Conservation (phyloP, 2,329 filamentous ascomycete genomes). For the Diaporthe aspalathi region DNA sequence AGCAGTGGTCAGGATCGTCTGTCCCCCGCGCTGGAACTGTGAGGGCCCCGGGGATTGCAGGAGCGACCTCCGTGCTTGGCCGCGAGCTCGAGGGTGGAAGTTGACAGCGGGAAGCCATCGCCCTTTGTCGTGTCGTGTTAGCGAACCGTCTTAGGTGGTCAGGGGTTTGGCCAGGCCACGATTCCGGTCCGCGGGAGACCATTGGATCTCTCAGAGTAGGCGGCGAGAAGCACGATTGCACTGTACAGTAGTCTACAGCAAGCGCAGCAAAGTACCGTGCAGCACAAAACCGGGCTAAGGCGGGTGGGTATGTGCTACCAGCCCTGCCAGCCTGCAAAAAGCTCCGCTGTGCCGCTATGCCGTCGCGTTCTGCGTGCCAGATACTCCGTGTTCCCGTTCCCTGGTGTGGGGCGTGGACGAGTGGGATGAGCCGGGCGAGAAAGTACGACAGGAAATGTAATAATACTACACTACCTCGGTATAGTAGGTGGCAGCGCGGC, state of each 20-base stretch:
- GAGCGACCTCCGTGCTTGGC: constrained; percentile 19
- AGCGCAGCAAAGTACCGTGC: too few species aligned
- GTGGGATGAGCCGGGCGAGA: neutral
- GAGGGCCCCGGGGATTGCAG: constrained; percentile 15
- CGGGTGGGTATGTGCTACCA: neutral
- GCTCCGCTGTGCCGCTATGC: neutral
- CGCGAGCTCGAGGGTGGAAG: constrained; percentile 8
- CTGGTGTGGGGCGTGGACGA: neutral
- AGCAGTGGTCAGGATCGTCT: constrained; percentile 10
- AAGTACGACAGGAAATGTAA: too few species aligned
- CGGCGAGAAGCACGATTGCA: neutral
- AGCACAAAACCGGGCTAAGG: neutral
- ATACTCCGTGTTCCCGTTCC: constrained; percentile 6
- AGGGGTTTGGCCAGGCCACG: constrained; percentile 1
- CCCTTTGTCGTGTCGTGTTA: neutral
- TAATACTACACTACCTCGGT: too few species aligned
- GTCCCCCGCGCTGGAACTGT: constrained; percentile 6
- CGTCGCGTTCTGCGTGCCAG: neutral
- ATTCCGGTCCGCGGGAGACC: neutral
- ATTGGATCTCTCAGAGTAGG: neutral
- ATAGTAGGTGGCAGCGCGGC: constrained; percentile 6
- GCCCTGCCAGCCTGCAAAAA: constrained; percentile 2
- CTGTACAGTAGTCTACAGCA: neutral
- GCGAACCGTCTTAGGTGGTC: constrained; percentile 13
- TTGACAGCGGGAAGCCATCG: neutral